Percentiles rank a stretch among this genome's conserved stretches.
Conservation (phyloP, 805 yeast species). For the Crinitomyces ghanaensis region DNA sequence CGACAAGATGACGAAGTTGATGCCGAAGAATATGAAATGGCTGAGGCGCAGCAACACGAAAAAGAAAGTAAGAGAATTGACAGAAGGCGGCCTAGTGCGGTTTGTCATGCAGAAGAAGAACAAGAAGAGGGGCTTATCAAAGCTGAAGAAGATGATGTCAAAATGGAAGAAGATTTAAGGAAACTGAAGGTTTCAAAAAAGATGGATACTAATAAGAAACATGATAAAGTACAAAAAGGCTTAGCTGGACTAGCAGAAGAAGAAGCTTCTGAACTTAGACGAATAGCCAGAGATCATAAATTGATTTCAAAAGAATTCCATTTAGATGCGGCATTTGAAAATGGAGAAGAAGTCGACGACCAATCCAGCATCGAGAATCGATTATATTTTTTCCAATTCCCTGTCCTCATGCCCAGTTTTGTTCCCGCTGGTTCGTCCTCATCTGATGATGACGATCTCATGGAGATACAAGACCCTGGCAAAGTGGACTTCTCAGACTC, state of each 20-base stretch:
- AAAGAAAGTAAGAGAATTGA: too few relatives aligned
- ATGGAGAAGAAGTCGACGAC: slow-evolving; percentile 2
- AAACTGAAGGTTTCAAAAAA: not conserved
- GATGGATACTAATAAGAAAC: not conserved
- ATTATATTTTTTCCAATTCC: slow-evolving; percentile 37
- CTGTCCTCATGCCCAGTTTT: slow-evolving; percentile 35
- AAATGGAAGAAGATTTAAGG: slow-evolving; percentile 1
- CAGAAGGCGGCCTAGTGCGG: not conserved
- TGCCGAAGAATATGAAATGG: slow-evolving; percentile 5
- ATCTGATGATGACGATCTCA: slow-evolving; percentile 4
- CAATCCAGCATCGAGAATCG: slow-evolving; percentile 17
- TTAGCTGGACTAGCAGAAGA: slow-evolving; percentile 11
- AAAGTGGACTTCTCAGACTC: slow-evolving; percentile 1
- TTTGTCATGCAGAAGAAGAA: slow-evolving; percentile 5
- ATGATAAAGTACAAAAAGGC: not conserved
- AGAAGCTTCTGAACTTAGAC: slow-evolving; percentile 7
- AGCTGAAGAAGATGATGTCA: slow-evolving; percentile 6
- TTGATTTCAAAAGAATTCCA: slow-evolving; percentile 13
- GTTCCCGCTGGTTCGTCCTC: slow-evolving; percentile 5
- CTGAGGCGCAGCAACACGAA: slow-evolving; percentile 2
- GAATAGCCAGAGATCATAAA: slow-evolving; percentile 12
- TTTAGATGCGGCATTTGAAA: slow-evolving; percentile 9
- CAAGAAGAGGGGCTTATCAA: slow-evolving; percentile 4
- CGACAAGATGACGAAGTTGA: slow-evolving; percentile 9
- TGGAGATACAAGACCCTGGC: slow-evolving; percentile 3